phyloP scores from a whole-genome alignment of 805 yeast genomes.

The Starmera dryadoides region DNA sequence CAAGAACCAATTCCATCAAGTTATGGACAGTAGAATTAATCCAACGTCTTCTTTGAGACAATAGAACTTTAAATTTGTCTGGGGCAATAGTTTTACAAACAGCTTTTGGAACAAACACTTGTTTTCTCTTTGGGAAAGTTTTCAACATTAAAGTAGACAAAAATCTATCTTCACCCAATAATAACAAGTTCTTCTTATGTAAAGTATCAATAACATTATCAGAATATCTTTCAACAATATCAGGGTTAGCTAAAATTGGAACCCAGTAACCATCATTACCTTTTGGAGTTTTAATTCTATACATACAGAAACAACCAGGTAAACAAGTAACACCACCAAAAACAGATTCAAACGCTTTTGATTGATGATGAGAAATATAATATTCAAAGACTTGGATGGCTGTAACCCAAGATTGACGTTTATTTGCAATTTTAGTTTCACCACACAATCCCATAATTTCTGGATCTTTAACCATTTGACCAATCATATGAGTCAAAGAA shows the following conservation, averaged over 20 bases:
- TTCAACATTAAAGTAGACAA: constrained; percentile 78
- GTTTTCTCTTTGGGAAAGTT: constrained; percentile 86
- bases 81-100: constrained; percentile 93
- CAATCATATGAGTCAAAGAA: constrained; percentile 82
- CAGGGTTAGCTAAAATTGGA: constrained; percentile 88
- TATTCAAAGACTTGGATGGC: constrained; percentile 92
- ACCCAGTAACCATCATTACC: constrained; percentile 81
- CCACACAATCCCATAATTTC: constrained; percentile 90
- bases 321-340: constrained; percentile 93
- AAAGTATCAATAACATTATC: constrained; percentile 80
- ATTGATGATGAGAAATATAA: constrained; percentile 88
- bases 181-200: constrained; percentile 77
- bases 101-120: constrained; percentile 81
- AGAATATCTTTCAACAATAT: constrained; percentile 84
- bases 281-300: constrained; percentile 85
- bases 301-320: constrained; percentile 93
- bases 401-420: constrained; percentile 80
- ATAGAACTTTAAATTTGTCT: constrained; percentile 62
- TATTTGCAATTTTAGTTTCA: constrained; percentile 86
- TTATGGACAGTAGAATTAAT: constrained; percentile 92
- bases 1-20: constrained; percentile 77
- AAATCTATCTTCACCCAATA: constrained; percentile 88
- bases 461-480: constrained; percentile 84
- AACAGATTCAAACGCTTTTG: constrained; percentile 91
- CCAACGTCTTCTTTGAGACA: constrained; percentile 96